Evolutionary conservation across 192 early-diverging fungal species (phyloP), one percentile per base, ranked within the genome.

Genomic region (Phycomyces nitens): DNA sequence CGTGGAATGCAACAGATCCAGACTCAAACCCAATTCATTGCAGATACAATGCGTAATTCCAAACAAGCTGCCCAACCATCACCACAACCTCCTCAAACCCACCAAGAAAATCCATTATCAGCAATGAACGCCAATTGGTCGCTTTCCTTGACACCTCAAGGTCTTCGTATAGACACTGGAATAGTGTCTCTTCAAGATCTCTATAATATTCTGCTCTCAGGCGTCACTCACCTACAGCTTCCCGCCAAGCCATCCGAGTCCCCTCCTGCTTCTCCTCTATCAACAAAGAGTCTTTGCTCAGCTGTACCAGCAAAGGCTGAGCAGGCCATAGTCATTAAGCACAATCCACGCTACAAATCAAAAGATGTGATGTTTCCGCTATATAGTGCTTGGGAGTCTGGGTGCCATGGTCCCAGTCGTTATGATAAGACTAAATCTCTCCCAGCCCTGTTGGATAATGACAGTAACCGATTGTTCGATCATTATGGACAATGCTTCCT

Each of bases 321-420:
- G 10, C 18, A 55, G n/a, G 27, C 49, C 0, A 50, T 64, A 5
- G 47, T 63, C 3, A 50, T 44, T 14, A 69, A 62, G n/a, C 26
- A 15, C 5, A 51, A 69, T 40, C 68, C 60, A 10, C 56, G 54
- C 0, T 69, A 56, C 26, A 38, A 63, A 22, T 47, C 57, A 39
- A 70, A 64, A 60, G 49, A 44, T 26, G 53, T 54, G 1, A 62
- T 58, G 3, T 70, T 70, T 26, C 73, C 73, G n/a, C 54, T 75
- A 22, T 75, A 75, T 11, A 75, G 68, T 40, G 58, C 38, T 15
- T 75, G 73, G 73, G 73, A 70, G 27, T 27, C 38, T 5, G 38
- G 7, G 1, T 14, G 39, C 10, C 63, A 43, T 9, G 12, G 12
- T 57, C 55, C 22, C 54, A 65, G 29, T 52, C 18, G 22, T 24